Percentiles rank a stretch among this genome's conserved stretches.
Evolutionary conservation across 2,329 filamentous ascomycete species (phyloP).

Genomic region (Phaeosphaeria sp.): DNA sequence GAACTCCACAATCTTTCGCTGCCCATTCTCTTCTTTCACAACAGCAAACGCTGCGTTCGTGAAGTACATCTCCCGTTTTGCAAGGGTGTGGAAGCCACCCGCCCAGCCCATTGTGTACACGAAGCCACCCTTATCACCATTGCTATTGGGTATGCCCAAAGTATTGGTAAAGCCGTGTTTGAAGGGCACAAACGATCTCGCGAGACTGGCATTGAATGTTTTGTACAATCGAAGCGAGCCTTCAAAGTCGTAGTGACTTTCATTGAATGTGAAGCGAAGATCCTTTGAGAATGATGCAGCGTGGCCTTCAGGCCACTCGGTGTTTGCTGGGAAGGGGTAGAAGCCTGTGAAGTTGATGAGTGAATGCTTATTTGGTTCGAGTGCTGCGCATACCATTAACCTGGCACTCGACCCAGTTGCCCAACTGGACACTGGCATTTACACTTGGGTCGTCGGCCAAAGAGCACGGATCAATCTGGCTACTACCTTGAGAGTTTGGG

Average conservation of each 20-base stretch:
- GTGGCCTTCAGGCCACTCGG: conserved; percentile 33
- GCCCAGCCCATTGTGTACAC: conserved; percentile 44
- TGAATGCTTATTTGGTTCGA: background rate
- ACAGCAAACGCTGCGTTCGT: conserved; percentile 41
- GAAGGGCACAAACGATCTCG: conserved; percentile 33
- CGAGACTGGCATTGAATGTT: conserved; percentile 36
- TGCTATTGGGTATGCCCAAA: conserved; percentile 35
- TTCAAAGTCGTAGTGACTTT: conserved; percentile 39
- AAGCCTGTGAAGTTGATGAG: conserved; percentile 22
- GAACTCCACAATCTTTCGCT: conserved; percentile 40
- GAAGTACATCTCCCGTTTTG: conserved; percentile 33
- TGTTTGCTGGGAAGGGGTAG: conserved; percentile 42
- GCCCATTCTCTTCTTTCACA: conserved; percentile 27
- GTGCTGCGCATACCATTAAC: conserved; percentile 28
- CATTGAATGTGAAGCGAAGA: conserved; percentile 41
- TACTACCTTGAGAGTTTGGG: conserved; percentile 1
- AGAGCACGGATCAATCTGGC: conserved; percentile 27
- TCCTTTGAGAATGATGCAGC: conserved; percentile 30
- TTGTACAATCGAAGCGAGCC: conserved; percentile 35
- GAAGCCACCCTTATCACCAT: conserved; percentile 40
- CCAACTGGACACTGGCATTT: conserved; percentile 38
- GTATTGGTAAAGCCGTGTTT: conserved; percentile 38
- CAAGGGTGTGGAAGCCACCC: conserved; percentile 29
- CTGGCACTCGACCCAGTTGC: conserved; percentile 41
- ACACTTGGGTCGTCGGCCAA: conserved; percentile 24